phyloP scores from a whole-genome alignment of 2,329 filamentous ascomycete species.

The Fusarium sp. region DNA sequence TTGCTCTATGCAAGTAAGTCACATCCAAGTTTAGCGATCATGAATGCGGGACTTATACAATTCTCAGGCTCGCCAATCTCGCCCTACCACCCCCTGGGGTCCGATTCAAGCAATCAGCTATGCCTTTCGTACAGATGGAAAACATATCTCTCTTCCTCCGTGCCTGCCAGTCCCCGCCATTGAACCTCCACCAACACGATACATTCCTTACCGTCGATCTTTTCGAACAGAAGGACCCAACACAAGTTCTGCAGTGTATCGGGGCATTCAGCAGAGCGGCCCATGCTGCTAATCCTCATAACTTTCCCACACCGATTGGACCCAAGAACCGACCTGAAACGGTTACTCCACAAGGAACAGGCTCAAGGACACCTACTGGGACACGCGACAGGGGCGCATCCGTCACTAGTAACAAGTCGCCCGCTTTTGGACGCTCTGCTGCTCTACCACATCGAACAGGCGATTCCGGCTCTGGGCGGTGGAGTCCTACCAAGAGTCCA shows the following conservation, averaged over 20 bases:
- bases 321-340: slow-evolving; percentile 70
- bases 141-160: slow-evolving; percentile 97
- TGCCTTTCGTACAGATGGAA: slow-evolving; percentile 99
- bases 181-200: slow-evolving; percentile 92
- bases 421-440: slow-evolving; percentile 56
- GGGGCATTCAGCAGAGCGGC: slow-evolving; percentile 91
- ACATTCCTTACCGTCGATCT: slow-evolving; percentile 97
- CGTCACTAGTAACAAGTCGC: slow-evolving; percentile 70
- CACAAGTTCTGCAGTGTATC: slow-evolving; percentile 94
- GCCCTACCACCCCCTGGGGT: slow-evolving; percentile 81
- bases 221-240: slow-evolving; percentile 94
- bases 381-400: slow-evolving; percentile 63
- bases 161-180: slow-evolving; percentile 85
- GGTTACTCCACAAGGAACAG: slow-evolving; percentile 76
- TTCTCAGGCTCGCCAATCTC: slow-evolving; percentile 80
- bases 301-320: slow-evolving; percentile 82
- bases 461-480: slow-evolving; percentile 66
- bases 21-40: neutral
- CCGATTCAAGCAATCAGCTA: slow-evolving; percentile 89
- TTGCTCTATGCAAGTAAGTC: slow-evolving; percentile 88
- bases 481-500: slow-evolving; percentile 74
- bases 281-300: slow-evolving; percentile 76
- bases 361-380: slow-evolving; percentile 62
- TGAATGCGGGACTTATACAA: slow-evolving; percentile 35
- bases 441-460: slow-evolving; percentile 65